Base-by-base conservation (phyloP, 345 rosid genomes). In the Hibiscus syriacus region DNA sequence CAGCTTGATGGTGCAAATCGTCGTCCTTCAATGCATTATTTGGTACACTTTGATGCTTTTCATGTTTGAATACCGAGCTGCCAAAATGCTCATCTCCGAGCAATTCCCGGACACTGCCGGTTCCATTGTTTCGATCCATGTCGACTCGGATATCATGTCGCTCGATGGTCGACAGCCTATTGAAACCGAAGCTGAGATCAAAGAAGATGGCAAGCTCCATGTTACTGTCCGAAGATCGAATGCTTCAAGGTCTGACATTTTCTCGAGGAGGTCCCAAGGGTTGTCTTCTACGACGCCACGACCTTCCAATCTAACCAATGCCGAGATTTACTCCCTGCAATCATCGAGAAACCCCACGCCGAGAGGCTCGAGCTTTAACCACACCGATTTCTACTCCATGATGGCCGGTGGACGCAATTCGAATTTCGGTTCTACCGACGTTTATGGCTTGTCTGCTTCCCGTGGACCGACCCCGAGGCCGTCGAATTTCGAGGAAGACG, bases 391-490 rank as follows among this genome's bases (percentile, higher is more conserved):
- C 46, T 87, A 85, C 78, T 84, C 90, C 0, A 81, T 82, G 90
- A 79, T 82, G 86, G 85, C 83, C 2, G 80, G 78, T 7, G 84
- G 84, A 14, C 78, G 98, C 66, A 87, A 72, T 73, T 92, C 98
- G 0, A 87, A 92, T 70, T 87, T 87, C 23, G 98, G 97, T 38
- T 82, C 95, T 17, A 68, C 75, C 1, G 97, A 90, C 65, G 93
- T 75, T 8, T 79, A 77, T 22, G 89, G 92, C 2, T 50, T 82
- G 19, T 76, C 88, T 5, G 85, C 87, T 0, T 88, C 97, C 0
- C 77, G 92, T 0, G 96, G 96, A 0, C 96, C 99, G 0, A 86
- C 96, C 0, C 99, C 95, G 0, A 75, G 99, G 69, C 87, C 93
- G 0, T 92, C 98, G 0, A 94, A 91, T 67, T 94, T 38, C 54